Evolutionary conservation across 108 stramenopile species (phyloP), one percentile per base, ranked within the genome.

Genomic region (Discostella pseudostelligera): DNA sequence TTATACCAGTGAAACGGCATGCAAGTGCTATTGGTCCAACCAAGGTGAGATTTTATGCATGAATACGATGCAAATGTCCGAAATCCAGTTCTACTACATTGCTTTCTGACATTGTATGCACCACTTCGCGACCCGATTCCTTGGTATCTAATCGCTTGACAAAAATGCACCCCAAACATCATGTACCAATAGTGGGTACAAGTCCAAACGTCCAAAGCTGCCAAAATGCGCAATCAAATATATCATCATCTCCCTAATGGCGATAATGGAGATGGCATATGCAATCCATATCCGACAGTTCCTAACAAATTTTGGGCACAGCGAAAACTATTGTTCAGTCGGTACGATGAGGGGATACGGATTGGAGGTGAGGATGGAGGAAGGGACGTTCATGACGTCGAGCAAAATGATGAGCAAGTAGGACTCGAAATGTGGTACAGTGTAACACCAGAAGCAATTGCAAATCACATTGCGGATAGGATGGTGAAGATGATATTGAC

Each of bases 291-390:
- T 48, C 80, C 84, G n/a, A 81, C 84, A 40, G 85, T 88, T 4
- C 79, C 84, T n/a, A 81, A 91, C 51, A 91, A 91, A 70, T 91
- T 73, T 56, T 93, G 92, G 92, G 83, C 87, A 21, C 92, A 93
- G 51, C 63, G 92, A 16, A 78, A 76, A 39, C 84, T 89, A 20
- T 67, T 93, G 40, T 93, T 93, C 78, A 67, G 68, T 1, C 74
- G 69, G 16, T 93, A 84, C 53, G 92, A 93, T 61, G 32, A 82
- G 20, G 92, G 92, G 14, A 87, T 93, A 50, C 81, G 84, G 58
- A 79, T 93, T 32, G 92, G 87, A 49, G 60, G 76, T 4, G 84
- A 87, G 69, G 42, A 16, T 7, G 32, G 32, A 32, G 5, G 5
- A 32, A 32, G 32, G 32, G n/a, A n/a, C n/a, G n/a, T n/a, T n/a